Evolutionary conservation across 345 rosid genomes (phyloP), one percentile per base, ranked within the genome.

Genomic region (Raphanus raphanistrum): DNA sequence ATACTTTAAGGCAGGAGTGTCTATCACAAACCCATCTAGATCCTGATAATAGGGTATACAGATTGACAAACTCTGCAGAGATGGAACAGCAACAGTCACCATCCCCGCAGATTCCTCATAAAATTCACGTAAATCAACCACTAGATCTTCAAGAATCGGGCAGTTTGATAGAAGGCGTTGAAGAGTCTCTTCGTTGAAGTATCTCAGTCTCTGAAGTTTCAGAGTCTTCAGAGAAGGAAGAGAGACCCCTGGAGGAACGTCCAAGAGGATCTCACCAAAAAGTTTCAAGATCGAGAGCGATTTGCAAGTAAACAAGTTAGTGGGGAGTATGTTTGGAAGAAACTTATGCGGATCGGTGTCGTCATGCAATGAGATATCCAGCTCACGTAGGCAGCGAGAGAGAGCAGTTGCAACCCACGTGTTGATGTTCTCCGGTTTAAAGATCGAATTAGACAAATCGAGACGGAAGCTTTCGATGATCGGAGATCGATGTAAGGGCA

Each of bases 211-310:
- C 0, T 62, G 54, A 45, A 45, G 16, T 1, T 45, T 10, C 61
- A 72, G 1, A 62, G 48, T 62, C 4, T 72, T 62, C 2, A 62
- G 68, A 16, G 76, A 62, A 13, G 48, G 61, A 45, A 72, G 76
- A 45, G 25, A 29, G 13, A 1, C 76, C 48, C 31, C 12, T 29
- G 33, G 32, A 62, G 69, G 76, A 48, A 62, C 76, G 45, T 62
- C 68, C 32, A 72, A 11, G 48, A 62, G 32, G 4, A 72, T 4
- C 11, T 0, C 0, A 17, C 68, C 76, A 0, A 10, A 0, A 28
- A 72, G 68, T 63, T 26, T 59, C 63, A 59, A 59, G 32, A 9
- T 10, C n/a, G 26, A 33, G 2, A 59, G 63, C 1, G 33, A 59
- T 26, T 59, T 5, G 63, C 33, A 26, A 10, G 63, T 59, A 11